Conservation (phyloP, 208 protist species). For the Tetramitus jugosus region DNA sequence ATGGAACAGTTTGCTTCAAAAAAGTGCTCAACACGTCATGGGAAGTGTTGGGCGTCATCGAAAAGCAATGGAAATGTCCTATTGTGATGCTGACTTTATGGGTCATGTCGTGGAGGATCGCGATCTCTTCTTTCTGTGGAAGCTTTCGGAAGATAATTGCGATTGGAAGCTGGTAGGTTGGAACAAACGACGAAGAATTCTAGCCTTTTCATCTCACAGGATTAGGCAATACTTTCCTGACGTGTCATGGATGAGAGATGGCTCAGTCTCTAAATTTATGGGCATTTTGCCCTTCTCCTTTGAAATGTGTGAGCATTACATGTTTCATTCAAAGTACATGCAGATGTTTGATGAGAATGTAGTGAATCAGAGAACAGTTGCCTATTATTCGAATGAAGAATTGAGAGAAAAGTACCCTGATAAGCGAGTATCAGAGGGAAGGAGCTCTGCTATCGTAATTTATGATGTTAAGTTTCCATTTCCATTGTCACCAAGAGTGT, state of each 20-base stretch:
- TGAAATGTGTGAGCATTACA: not conserved
- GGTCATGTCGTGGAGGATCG: not conserved
- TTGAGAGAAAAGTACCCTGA: not conserved
- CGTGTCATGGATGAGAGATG: not conserved
- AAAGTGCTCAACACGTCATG: not conserved
- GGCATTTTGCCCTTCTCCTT: not conserved
- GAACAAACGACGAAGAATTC: not conserved
- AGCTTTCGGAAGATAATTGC: not conserved
- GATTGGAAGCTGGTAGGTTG: not conserved
- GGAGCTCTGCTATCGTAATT: not conserved
- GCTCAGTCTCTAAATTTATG: not conserved
- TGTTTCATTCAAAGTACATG: not conserved
- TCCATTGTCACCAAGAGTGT: not conserved
- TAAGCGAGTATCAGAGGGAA: not conserved
- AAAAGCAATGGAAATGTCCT: not conserved
- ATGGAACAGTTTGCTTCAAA: not conserved
- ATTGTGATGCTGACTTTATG: not conserved
- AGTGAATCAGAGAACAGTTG: not conserved
- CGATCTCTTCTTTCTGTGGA: not conserved
- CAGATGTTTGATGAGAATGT: not conserved
- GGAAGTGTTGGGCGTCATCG: not conserved
- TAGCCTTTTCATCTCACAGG: not conserved
- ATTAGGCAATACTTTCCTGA: not conserved
- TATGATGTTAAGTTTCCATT: not conserved
- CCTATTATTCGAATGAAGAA: not conserved